Evolutionary conservation across 164 flowering plant species (phyloP), one percentile per base, ranked within the genome.

Genomic region (Amborella trichopoda): DNA sequence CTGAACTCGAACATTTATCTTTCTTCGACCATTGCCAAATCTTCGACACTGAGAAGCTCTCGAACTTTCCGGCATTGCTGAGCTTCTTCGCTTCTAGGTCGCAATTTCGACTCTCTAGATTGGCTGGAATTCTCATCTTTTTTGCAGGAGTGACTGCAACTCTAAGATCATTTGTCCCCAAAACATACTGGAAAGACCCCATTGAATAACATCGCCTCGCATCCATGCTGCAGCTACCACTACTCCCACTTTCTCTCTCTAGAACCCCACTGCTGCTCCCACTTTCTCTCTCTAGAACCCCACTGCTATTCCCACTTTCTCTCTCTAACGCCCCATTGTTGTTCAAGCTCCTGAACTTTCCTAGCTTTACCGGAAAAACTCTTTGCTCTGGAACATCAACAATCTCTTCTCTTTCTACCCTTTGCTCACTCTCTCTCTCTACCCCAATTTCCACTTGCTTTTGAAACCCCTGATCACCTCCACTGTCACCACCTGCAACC

Each of bases 21-120:
- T 67, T 86, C 68, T 73, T 81, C 11, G 96, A 68, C 96, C 96
- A 87, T 12, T 74, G 76, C 96, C 96, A 88, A 20, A 81, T 86
- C 65, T 81, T 81, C 2, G 98, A 86, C 19, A 81, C 39, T 0
- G 98, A 83, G 28, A 81, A 83, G 62, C 96, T 88, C 40, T 88
- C 96, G 43, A 78, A 75, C 72, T 62, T 76, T 18, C 51, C 66
- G 26, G 75, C 66, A 20, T 54, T 52, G 47, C 67, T 67, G 37
- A 81, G 65, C 56, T 60, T 78, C 71, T 73, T 73, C 11, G 68
- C 83, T 6, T 74, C 83, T 34, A 44, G 16, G 39, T 75, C 78
- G 33, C 16, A 37, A 3, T 21, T 21, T n/a, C 14, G 19, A 18
- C 5, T 18, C 41, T 21, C 41, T 0, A 18, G 2, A 5, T 21